Percentiles rank a stretch among this genome's conserved stretches.
These are phyloP conservation scores for Sclerotinia nivalis DNA, from an alignment of 2,329 filamentous ascomycete species.

Conservation along the genomic window DNA sequence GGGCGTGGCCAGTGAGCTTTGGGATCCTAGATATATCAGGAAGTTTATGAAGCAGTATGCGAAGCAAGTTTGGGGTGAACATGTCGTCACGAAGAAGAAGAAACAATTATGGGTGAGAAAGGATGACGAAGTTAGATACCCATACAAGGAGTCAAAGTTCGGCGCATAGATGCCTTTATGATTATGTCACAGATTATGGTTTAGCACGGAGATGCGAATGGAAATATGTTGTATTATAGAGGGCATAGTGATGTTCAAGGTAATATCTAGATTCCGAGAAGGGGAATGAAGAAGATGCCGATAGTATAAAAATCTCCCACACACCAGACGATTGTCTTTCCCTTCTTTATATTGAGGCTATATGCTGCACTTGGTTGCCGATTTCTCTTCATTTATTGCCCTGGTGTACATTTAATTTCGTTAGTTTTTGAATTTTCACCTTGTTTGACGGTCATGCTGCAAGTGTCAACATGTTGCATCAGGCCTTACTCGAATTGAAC, in stretches of 20 bases:
- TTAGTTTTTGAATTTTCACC: background rate
- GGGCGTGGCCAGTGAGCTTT: slow-evolving; percentile 90
- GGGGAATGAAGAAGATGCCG: background rate
- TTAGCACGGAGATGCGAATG: background rate
- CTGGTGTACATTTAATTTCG: background rate
- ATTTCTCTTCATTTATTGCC: background rate
- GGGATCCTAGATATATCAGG: slow-evolving; percentile 91
- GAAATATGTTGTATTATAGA: slow-evolving; percentile 17
- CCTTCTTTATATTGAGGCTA: background rate
- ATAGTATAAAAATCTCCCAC: slow-evolving; percentile 7
- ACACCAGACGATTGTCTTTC: background rate
- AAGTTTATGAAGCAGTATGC: slow-evolving; percentile 74
- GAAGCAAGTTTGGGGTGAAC: slow-evolving; percentile 87
- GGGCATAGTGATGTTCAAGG: background rate
- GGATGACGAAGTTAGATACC: slow-evolving; percentile 70
- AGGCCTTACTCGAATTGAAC: background rate
- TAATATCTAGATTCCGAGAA: background rate
- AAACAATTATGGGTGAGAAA: slow-evolving; percentile 85
- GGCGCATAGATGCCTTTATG: slow-evolving; percentile 25
- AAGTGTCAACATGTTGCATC: background rate
- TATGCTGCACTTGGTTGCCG: background rate
- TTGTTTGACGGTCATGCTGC: background rate
- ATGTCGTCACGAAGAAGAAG: slow-evolving; percentile 82
- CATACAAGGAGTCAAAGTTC: slow-evolving; percentile 53
- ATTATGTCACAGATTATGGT: background rate